phyloP scores from a whole-genome alignment of 345 rosid genomes.

The Acer saccharum region DNA sequence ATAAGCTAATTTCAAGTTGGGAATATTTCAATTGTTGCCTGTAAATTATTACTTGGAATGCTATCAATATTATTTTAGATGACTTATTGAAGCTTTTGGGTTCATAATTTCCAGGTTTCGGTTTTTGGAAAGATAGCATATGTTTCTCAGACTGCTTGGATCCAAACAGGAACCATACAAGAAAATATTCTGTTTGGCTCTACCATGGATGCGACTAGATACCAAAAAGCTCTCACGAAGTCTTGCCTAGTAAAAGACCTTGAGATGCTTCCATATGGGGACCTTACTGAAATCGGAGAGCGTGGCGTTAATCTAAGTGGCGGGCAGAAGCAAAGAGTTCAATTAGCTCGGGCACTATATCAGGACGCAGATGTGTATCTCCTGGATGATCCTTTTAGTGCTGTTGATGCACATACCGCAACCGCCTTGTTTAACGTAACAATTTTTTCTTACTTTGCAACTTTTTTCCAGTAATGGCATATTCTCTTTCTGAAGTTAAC shows the following conservation, averaged over 20 bases:
- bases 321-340: constrained; percentile 63
- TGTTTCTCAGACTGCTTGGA: constrained; percentile 65
- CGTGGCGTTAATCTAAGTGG: constrained; percentile 61
- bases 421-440: constrained; percentile 43
- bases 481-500: background rate
- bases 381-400: constrained; percentile 66
- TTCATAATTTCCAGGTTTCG: constrained; percentile 28
- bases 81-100: background rate
- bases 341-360: constrained; percentile 60
- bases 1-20: too few species aligned
- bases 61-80: too few species aligned
- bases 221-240: constrained; percentile 36
- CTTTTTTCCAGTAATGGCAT: background rate
- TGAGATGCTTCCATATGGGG: constrained; percentile 47
- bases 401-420: constrained; percentile 67
- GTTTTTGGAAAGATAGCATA: constrained; percentile 48
- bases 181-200: constrained; percentile 60
- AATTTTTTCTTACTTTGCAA: background rate
- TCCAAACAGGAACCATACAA: constrained; percentile 50
- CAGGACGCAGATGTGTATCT: constrained; percentile 59
- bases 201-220: constrained; percentile 36
- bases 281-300: constrained; percentile 56
- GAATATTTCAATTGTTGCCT: too few species aligned
- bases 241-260: constrained; percentile 52
- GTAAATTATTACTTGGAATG: too few species aligned